Evolutionary conservation across 208 protist species (phyloP), one percentile per base, ranked within the genome.

Genomic region (Leishmania tropica): DNA sequence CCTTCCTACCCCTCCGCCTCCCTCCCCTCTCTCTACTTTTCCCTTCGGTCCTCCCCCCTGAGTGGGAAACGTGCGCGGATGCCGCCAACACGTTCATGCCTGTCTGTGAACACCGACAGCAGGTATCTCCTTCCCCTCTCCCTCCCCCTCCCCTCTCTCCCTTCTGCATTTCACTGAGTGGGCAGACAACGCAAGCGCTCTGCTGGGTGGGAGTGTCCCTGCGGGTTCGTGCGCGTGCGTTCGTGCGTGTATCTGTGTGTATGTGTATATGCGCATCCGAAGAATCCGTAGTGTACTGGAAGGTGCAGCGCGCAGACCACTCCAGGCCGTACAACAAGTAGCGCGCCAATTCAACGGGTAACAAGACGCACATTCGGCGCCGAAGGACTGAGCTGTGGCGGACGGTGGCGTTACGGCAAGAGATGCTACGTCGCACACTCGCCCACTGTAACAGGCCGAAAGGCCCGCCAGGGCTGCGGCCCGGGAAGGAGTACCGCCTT

Each of bases 401-500:
- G 21, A 37, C 24, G 6, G 70, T 0, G 42, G 45, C 51, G 3
- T n/a, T 31, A 31, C 45, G 13, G 21, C 45, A 54, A 51, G 17
- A 97, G 17, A 97, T 97, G 94, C 79, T 97, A 56, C 87, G 90
- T 6, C 83, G 89, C 45, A 88, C 90, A 11, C 15, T 94, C 2
- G 58, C 42, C 7, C 21, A 81, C 24, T 78, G 94, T 8, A 91
- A 87, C 42, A 78, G 94, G 17, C 94, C 94, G 0, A 97, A 97
- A 54, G 94, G 94, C 13, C 94, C 94, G 6, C 93, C 88, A 17
- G 94, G 94, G 35, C 89, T 89, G 78, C 86, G 92, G 24, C 94
- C 93, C 8, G 92, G 93, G 48, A 91, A 89, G 64, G 92, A 96
- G 77, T 95, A 96, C 86, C 87, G 90, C n/a, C 87, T 94, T 31